phyloP scores from a whole-genome alignment of 345 rosid genomes.

The Brassica cretica region DNA sequence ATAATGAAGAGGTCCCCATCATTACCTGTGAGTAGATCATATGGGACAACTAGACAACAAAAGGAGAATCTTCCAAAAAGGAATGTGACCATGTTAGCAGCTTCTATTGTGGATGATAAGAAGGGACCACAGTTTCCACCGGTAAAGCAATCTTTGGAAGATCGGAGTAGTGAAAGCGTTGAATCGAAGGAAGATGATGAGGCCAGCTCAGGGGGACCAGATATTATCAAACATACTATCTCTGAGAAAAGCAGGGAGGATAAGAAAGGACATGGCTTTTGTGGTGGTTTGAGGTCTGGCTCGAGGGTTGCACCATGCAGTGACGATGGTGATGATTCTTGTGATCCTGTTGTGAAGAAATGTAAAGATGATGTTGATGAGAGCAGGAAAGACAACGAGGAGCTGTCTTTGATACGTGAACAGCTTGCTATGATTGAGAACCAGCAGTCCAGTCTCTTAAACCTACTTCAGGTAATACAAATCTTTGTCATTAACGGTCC shows the following conservation, averaged over 20 bases:
- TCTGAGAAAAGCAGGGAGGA: constrained; percentile 42
- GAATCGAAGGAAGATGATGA: constrained; percentile 40
- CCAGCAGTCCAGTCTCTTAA: constrained; percentile 76
- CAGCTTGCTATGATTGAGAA: constrained; percentile 90
- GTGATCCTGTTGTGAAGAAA: constrained; percentile 31
- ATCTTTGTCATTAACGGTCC: neutral
- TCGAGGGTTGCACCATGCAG: constrained; percentile 69
- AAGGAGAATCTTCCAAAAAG: constrained; percentile 39
- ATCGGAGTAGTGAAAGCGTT: constrained; percentile 22
- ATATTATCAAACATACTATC: constrained; percentile 53
- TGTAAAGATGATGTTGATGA: constrained; percentile 43
- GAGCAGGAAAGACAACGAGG: constrained; percentile 60
- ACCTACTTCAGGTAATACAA: constrained; percentile 73
- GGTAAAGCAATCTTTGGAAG: constrained; percentile 25
- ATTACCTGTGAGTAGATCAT: constrained; percentile 39
- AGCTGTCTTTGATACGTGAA: constrained; percentile 63
- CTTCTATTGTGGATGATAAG: constrained; percentile 33
- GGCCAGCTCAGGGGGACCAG: constrained; percentile 42
- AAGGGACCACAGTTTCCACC: constrained; percentile 39
- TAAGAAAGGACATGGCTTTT: constrained; percentile 38
- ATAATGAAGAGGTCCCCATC: constrained; percentile 60
- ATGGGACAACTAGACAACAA: constrained; percentile 39
- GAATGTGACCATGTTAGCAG: constrained; percentile 30
- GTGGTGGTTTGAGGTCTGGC: constrained; percentile 55
- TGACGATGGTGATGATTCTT: constrained; percentile 45